Conservation (phyloP, 306 rosid species). For the Vicia faba region DNA sequence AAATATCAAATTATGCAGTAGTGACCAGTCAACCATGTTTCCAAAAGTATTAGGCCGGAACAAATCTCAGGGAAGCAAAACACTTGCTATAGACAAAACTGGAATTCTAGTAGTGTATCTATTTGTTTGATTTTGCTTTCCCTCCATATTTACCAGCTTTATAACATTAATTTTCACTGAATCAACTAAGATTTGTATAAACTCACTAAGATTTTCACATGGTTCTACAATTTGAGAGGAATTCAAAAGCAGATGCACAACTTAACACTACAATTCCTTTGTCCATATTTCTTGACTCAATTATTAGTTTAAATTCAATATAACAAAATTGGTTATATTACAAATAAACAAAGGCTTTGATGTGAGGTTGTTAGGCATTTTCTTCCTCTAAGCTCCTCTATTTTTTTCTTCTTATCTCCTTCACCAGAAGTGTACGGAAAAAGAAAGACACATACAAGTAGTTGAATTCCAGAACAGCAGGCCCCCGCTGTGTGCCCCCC, state of each 20-base stretch:
- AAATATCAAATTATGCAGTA: conserved; percentile 2
- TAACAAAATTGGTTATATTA: not conserved
- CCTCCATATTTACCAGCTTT: conserved; percentile 25
- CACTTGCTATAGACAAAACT: conserved; percentile 20
- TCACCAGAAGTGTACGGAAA: conserved; percentile 9
- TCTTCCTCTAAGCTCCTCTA: not conserved
- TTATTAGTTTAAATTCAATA: conserved; percentile 1
- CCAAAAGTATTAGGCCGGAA: conserved; percentile 11
- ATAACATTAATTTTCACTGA: not conserved
- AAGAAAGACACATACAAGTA: not conserved
- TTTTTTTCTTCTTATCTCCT: not conserved
- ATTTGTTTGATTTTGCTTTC: conserved; percentile 22
- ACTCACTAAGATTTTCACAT: not conserved
- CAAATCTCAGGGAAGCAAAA: conserved; percentile 21
- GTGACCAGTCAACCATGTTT: conserved; percentile 11
- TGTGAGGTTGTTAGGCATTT: conserved; percentile 1
- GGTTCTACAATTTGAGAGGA: conserved; percentile 21
- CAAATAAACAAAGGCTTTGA: conserved; percentile 15
- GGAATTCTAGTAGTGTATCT: conserved; percentile 5
- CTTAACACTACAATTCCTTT: not conserved
- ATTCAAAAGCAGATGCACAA: conserved; percentile 2
- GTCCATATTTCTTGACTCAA: not conserved
- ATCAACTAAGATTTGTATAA: not conserved
- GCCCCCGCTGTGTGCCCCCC: not conserved
- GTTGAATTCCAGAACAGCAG: not conserved